Evolutionary conservation across 148 eudicot species (phyloP).

Genomic region (Cornus controversa): DNA sequence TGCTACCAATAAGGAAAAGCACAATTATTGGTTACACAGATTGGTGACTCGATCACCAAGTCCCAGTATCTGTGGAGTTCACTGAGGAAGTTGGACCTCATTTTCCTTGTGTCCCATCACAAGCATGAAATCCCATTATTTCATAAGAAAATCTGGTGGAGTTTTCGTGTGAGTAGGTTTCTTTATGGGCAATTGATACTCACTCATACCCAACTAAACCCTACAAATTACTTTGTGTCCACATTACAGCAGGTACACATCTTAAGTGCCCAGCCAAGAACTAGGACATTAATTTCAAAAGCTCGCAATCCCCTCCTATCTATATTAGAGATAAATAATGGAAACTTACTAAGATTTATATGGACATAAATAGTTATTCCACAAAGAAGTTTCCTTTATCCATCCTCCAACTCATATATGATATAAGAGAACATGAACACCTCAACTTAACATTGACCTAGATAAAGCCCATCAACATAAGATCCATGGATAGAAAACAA

Average conservation of each 20-base stretch:
- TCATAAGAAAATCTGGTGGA: neutral
- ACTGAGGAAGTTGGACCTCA: neutral
- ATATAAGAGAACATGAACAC: no score
- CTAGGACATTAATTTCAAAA: conserved; percentile 42
- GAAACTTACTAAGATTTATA: neutral
- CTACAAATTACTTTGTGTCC: conserved; percentile 52
- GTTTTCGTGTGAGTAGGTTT: conserved; percentile 13
- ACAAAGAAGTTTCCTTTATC: neutral
- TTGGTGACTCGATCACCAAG: neutral
- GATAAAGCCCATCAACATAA: neutral
- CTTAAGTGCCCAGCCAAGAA: conserved; percentile 58
- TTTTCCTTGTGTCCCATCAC: neutral
- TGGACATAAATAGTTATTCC: neutral
- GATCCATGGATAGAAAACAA: neutral
- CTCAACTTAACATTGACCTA: neutral
- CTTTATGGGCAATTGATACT: conserved; percentile 20
- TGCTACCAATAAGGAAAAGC: neutral
- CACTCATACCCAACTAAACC: conserved; percentile 55
- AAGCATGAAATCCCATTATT: neutral
- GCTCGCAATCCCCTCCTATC: neutral
- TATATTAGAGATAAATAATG: neutral
- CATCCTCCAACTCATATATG: neutral
- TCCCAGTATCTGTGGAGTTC: neutral
- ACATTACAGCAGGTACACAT: conserved; percentile 60
- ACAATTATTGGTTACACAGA: neutral